Conservation (phyloP, 2,329 filamentous ascomycete genomes). For the Onygena corvina region DNA sequence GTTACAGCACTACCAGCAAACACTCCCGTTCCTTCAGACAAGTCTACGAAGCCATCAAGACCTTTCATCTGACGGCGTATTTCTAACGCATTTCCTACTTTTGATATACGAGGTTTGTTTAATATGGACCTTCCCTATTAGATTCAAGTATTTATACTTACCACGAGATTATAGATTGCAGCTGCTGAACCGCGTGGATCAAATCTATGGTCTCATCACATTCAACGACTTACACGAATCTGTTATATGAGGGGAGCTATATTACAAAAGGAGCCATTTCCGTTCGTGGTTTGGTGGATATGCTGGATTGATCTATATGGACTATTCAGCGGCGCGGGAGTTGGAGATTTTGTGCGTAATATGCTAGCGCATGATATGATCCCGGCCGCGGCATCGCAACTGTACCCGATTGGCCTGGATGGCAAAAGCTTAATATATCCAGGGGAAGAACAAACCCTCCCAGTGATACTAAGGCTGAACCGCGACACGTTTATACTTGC, state of each 20-base stretch:
- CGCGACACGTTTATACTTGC: conserved; percentile 37
- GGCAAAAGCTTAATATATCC: conserved; percentile 28
- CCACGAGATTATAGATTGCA: conserved; percentile 25
- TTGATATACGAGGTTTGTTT: conserved; percentile 44
- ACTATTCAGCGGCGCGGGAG: conserved; percentile 41
- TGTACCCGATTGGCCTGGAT: conserved; percentile 27
- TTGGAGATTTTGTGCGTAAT: conserved; percentile 39
- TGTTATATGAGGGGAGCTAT: conserved; percentile 37
- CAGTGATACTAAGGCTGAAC: conserved; percentile 35
- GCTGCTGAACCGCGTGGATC: conserved; percentile 36
- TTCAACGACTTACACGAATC: conserved; percentile 41
- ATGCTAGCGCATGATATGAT: conserved; percentile 39
- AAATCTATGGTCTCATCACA: conserved; percentile 44
- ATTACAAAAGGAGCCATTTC: conserved; percentile 36
- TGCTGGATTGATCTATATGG: conserved; percentile 46
- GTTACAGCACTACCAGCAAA: conserved; percentile 44
- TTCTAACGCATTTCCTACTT: conserved; percentile 46
- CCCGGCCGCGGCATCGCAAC: conserved; percentile 30
- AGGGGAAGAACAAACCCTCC: conserved; percentile 29
- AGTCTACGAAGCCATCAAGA: conserved; percentile 38
- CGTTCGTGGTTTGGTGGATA: conserved; percentile 44
- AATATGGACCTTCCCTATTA: background rate
- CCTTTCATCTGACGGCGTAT: conserved; percentile 44
- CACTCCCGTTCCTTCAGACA: conserved; percentile 38
- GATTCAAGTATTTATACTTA: conserved; percentile 12